Evolutionary conservation across 495 filamentous ascomycete species (phyloP).

Genomic region (Xylaria bambusicola): DNA sequence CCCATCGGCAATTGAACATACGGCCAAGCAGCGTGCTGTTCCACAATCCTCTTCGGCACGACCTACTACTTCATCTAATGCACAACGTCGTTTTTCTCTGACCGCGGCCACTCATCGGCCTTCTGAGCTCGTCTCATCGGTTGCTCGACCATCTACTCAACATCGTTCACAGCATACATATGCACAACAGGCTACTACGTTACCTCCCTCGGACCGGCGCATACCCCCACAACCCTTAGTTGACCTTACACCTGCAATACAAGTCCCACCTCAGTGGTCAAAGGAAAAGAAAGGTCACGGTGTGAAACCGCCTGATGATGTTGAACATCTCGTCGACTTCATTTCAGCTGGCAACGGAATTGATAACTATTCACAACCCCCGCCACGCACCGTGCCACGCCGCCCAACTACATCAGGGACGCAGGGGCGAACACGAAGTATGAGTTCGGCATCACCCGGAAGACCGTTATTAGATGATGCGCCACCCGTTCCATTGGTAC

Average conservation of each 20-base stretch:
- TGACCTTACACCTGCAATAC: constrained; percentile 73
- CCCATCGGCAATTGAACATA: constrained; percentile 48
- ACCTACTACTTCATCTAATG: constrained; percentile 24
- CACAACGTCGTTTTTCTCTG: constrained; percentile 22
- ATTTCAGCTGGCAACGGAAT: constrained; percentile 21
- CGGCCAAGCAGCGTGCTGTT: constrained; percentile 34
- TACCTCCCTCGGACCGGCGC: constrained; percentile 26
- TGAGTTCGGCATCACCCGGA: constrained; percentile 26
- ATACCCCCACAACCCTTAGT: constrained; percentile 58
- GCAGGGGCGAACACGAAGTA: constrained; percentile 29
- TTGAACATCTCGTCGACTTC: constrained; percentile 60
- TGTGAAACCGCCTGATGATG: constrained; percentile 60
- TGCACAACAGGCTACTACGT: constrained; percentile 14
- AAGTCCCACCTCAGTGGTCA: constrained; percentile 70
- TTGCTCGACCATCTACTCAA: constrained; percentile 5
- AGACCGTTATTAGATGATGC: constrained; percentile 15
- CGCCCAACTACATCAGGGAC: constrained; percentile 19
- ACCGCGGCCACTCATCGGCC: constrained; percentile 25
- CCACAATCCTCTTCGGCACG: constrained; percentile 18
- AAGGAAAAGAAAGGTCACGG: constrained; percentile 66
- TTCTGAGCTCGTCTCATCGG: constrained; percentile 4
- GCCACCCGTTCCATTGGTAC: constrained; percentile 26
- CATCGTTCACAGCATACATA: constrained; percentile 1
- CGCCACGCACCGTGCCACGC: constrained; percentile 25
- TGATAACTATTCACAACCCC: constrained; percentile 18